These are phyloP conservation scores for Cardamine chenopodiifolia DNA, from an alignment of 345 rosid genomes.

Conservation along the genomic window DNA sequence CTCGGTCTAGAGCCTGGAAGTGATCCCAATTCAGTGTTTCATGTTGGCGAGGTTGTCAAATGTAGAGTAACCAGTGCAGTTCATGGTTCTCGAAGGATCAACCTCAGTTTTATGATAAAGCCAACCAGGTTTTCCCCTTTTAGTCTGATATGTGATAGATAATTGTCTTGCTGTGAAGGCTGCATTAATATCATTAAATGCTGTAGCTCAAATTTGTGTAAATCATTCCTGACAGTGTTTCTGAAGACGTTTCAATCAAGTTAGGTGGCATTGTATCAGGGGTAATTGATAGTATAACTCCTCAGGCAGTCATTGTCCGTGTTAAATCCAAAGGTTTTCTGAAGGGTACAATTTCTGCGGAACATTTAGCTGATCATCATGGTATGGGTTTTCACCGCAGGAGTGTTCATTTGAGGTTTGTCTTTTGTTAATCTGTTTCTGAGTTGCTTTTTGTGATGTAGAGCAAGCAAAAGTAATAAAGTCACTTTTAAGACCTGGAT, in stretches of 20 bases:
- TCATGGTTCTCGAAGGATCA: slow-evolving; percentile 71
- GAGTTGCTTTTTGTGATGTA: slow-evolving; percentile 49
- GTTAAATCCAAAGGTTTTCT: slow-evolving; percentile 59
- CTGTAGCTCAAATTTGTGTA: slow-evolving; percentile 29
- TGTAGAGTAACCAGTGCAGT: slow-evolving; percentile 75
- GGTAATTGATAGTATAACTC: slow-evolving; percentile 69
- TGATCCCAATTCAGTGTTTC: slow-evolving; percentile 69
- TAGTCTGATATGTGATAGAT: slow-evolving; percentile 21
- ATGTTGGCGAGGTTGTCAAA: slow-evolving; percentile 94
- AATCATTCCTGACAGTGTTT: slow-evolving; percentile 51
- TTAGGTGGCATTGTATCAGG: slow-evolving; percentile 81
- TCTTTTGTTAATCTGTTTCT: slow-evolving; percentile 32
- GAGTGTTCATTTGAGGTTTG: slow-evolving; percentile 1
- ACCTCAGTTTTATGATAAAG: slow-evolving; percentile 82
- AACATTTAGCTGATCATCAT: slow-evolving; percentile 92
- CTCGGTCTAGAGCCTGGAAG: slow-evolving; percentile 82
- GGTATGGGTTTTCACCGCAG: slow-evolving; percentile 53
- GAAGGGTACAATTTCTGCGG: slow-evolving; percentile 73
- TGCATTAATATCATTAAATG: slow-evolving; percentile 13
- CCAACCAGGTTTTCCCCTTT: slow-evolving; percentile 63
- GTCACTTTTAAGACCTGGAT: slow-evolving; percentile 79
- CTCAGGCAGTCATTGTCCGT: slow-evolving; percentile 58
- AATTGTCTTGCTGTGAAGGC: background rate
- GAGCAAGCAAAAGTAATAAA: slow-evolving; percentile 67
- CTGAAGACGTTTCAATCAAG: slow-evolving; percentile 75